Conservation (phyloP, 2,329 filamentous ascomycete genomes). For the Apiospora saccharicola region DNA sequence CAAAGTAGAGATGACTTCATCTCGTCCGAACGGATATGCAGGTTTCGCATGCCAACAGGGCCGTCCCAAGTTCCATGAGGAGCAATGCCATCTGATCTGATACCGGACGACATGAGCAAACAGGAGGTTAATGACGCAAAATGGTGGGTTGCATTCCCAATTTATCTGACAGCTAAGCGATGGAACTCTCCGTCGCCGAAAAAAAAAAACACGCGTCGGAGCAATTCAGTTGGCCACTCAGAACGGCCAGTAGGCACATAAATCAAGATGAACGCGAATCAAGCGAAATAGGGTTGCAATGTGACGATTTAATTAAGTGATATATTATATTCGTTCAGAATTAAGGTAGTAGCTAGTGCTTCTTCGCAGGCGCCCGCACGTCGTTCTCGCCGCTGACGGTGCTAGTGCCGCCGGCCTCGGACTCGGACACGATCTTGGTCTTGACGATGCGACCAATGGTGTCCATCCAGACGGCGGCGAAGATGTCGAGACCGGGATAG, state of each 20-base stretch:
- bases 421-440: slow-evolving; percentile 60
- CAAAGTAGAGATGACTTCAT: background rate
- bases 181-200: background rate
- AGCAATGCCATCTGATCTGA: slow-evolving; percentile 10
- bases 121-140: background rate
- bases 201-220: background rate
- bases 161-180: slow-evolving; percentile 4
- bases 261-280: background rate
- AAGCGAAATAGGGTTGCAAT: background rate
- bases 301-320: slow-evolving; percentile 9
- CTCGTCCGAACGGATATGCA: background rate
- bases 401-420: slow-evolving; percentile 59
- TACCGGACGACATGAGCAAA: background rate
- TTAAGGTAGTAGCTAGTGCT: background rate
- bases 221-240: too few relatives aligned
- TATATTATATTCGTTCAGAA: slow-evolving; percentile 5
- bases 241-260: background rate
- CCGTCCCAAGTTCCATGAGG: background rate
- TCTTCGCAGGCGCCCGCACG: background rate
- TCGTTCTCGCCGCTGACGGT: slow-evolving; percentile 54
- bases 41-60: background rate
- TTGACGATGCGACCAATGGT: slow-evolving; percentile 54
- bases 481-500: slow-evolving; percentile 54
- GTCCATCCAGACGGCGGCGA: slow-evolving; percentile 58
- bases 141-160: background rate